Percentiles rank a stretch among this genome's conserved stretches.
Conservation (phyloP, 163 green algal genomes). For the Scenedesmus sp. region DNA sequence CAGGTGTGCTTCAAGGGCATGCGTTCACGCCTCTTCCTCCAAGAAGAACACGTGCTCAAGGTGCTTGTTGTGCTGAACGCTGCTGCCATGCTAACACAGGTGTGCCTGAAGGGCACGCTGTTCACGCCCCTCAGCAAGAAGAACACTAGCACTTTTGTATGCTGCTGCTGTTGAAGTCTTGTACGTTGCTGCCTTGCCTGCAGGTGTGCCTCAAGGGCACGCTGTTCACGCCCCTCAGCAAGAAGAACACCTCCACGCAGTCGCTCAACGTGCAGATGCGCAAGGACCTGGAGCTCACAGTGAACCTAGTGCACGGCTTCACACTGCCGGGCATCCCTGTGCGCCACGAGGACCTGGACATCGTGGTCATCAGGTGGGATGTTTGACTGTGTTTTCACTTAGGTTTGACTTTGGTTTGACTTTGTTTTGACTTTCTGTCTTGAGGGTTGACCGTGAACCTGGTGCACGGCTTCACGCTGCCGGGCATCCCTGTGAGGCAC, state of each 20-base stretch:
- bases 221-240: slow-evolving; percentile 73
- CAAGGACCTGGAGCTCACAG: slow-evolving; percentile 81
- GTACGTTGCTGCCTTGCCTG: neutral
- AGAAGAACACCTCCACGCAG: slow-evolving; percentile 74
- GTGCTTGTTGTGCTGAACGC: no score
- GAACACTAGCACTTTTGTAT: slow-evolving; percentile 65
- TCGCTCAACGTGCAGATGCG: slow-evolving; percentile 87
- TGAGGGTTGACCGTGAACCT: slow-evolving; percentile 60
- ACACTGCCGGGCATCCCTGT: slow-evolving; percentile 73
- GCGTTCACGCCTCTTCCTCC: slow-evolving; percentile 72
- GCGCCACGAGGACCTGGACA: slow-evolving; percentile 78
- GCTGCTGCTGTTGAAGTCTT: neutral
- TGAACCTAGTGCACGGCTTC: slow-evolving; percentile 83
- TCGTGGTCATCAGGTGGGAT: slow-evolving; percentile 82
- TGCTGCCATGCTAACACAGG: neutral
- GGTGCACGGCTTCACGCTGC: slow-evolving; percentile 77
- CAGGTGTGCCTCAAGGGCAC: slow-evolving; percentile 73
- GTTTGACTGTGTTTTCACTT: neutral
- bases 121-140: slow-evolving; percentile 70
- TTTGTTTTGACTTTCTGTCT: no score
- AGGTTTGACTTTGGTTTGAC: no score
- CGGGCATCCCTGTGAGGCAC: slow-evolving; percentile 72
- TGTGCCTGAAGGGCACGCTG: slow-evolving; percentile 74
- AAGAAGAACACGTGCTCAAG: slow-evolving; percentile 61
- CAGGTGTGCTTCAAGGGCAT: slow-evolving; percentile 73